Percentiles rank a stretch among this genome's conserved stretches.
phyloP scores from a whole-genome alignment of 192 early-diverging fungal genomes.

The Coemansia sp. region DNA sequence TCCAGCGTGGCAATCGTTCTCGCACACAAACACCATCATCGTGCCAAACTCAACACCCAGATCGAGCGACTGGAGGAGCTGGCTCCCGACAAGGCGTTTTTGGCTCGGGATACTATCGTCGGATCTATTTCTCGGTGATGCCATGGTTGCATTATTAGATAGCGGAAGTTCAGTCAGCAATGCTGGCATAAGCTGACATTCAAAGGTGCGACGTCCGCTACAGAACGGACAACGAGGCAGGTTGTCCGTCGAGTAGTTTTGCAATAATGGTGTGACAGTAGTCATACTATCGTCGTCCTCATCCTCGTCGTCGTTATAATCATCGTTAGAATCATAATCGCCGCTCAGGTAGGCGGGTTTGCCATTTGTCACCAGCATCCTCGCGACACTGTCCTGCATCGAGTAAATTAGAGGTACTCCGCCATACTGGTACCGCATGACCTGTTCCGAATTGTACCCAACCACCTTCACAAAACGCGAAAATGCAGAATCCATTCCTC shows the following conservation, averaged over 20 bases:
- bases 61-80: constrained; percentile 56
- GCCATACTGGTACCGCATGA: constrained; percentile 76
- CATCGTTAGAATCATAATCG: constrained; percentile 5
- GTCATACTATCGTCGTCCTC: constrained; percentile 9
- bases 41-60: constrained; percentile 92
- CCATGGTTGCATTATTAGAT: constrained; percentile 44
- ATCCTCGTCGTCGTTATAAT: constrained; percentile 21
- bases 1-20: constrained; percentile 71
- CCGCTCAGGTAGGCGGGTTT: background rate
- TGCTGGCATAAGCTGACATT: constrained; percentile 93
- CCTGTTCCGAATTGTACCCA: constrained; percentile 78
- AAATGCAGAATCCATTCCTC: constrained; percentile 79
- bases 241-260: constrained; percentile 31
- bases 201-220: constrained; percentile 71
- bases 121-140: too few species aligned
- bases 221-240: constrained; percentile 72
- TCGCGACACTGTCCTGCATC: constrained; percentile 57
- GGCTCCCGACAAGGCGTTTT: constrained; percentile 21
- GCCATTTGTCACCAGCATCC: constrained; percentile 22
- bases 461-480: constrained; percentile 77
- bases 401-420: constrained; percentile 73
- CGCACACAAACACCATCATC: constrained; percentile 77
- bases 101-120: background rate
- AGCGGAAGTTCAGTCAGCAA: constrained; percentile 72
- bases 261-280: background rate